A percentile compares a stretch with the other conserved stretches of the same genome.
phyloP scores from a whole-genome alignment of 1,284 basidiomycete genomes.

The Moesziomyces globuligerus region DNA sequence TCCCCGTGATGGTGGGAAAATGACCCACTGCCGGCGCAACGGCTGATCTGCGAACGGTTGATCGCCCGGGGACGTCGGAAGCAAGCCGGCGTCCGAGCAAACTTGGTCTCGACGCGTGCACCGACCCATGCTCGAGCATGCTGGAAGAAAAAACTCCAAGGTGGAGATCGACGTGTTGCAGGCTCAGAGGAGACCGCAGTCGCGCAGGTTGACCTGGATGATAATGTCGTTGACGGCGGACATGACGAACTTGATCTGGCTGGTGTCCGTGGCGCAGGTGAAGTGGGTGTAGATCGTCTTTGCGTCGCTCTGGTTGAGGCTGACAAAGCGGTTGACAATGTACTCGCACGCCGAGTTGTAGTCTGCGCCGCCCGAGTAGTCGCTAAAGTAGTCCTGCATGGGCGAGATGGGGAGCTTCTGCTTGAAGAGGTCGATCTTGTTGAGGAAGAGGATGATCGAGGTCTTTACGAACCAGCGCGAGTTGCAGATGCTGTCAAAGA shows the following conservation, averaged over 20 bases:
- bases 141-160: not conserved
- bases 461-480: slow-evolving; percentile 62
- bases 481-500: slow-evolving; percentile 81
- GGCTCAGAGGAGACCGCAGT: slow-evolving; percentile 79
- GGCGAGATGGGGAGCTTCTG: slow-evolving; percentile 91
- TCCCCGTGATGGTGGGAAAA: too few relatives aligned
- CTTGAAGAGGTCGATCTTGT: slow-evolving; percentile 87
- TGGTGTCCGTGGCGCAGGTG: slow-evolving; percentile 87
- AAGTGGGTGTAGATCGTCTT: slow-evolving; percentile 75
- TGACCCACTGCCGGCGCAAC: too few relatives aligned
- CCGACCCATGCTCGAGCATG: too few relatives aligned
- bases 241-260: slow-evolving; percentile 75
- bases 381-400: slow-evolving; percentile 86
- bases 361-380: slow-evolving; percentile 65
- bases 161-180: too few relatives aligned
- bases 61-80: too few relatives aligned
- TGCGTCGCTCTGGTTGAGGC: slow-evolving; percentile 59
- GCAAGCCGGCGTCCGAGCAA: too few relatives aligned
- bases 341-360: slow-evolving; percentile 64
- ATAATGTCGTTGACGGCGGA: slow-evolving; percentile 72
- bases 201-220: slow-evolving; percentile 81
- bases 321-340: slow-evolving; percentile 62
- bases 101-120: too few relatives aligned
- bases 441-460: slow-evolving; percentile 57
- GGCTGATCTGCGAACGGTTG: too few relatives aligned